Evolutionary conservation across 331 rosid genomes (phyloP).

Genomic region (Phaseolus coccineus): DNA sequence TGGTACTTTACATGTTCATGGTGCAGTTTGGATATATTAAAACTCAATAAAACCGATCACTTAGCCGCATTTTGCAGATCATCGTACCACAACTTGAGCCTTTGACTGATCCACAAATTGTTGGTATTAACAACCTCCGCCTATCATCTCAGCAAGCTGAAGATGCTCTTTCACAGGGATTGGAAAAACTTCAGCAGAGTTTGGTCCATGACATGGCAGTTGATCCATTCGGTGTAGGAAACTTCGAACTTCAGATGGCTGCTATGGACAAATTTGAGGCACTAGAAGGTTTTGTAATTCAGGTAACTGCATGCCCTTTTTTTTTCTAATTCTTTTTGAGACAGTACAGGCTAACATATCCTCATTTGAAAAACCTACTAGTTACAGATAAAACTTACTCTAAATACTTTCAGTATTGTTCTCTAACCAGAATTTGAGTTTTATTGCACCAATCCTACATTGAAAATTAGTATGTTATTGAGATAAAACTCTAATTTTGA

Average conservation of each 20-base stretch:
- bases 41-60: conserved; percentile 11
- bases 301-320: conserved; percentile 54
- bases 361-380: too few relatives aligned
- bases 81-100: conserved; percentile 69
- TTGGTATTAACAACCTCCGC: conserved; percentile 50
- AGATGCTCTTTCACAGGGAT: conserved; percentile 89
- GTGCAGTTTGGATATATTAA: neutral
- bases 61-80: conserved; percentile 55
- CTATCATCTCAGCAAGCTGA: conserved; percentile 89
- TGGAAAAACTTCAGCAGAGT: conserved; percentile 81
- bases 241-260: conserved; percentile 63
- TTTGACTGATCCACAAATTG: conserved; percentile 62
- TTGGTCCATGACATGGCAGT: conserved; percentile 61
- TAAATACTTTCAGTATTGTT: too few relatives aligned
- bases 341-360: neutral
- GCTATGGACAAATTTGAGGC: conserved; percentile 73
- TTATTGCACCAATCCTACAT: too few relatives aligned
- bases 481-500: too few relatives aligned
- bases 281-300: conserved; percentile 73
- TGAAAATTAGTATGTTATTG: too few relatives aligned
- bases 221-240: conserved; percentile 52
- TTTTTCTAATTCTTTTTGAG: neutral
- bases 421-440: too few relatives aligned
- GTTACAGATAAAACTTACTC: too few relatives aligned
- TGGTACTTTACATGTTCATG: conserved; percentile 16